phyloP scores from a whole-genome alignment of 2,329 filamentous ascomycete genomes.

The Teratosphaeria epicoccoides region DNA sequence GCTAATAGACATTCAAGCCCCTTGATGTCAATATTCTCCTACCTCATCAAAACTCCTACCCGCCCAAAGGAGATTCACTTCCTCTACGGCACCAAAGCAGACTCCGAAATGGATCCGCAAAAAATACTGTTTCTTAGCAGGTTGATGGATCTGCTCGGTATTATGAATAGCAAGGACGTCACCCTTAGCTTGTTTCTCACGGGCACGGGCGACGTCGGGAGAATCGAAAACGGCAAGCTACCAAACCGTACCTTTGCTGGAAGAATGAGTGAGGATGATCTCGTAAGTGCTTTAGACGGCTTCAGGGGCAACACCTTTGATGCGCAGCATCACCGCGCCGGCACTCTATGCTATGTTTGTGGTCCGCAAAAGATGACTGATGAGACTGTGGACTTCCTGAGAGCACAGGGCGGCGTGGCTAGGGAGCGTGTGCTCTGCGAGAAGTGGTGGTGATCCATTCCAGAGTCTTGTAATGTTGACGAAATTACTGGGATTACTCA shows the following conservation, averaged over 20 bases:
- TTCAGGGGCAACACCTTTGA: conserved; percentile 17
- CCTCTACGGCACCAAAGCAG: conserved; percentile 50
- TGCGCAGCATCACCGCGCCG: conserved; percentile 22
- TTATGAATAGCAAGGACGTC: conserved; percentile 13
- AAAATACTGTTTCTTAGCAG: conserved; percentile 39
- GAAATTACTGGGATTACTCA: too few relatives aligned
- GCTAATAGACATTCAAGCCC: conserved; percentile 39
- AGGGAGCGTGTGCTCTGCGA: conserved; percentile 36
- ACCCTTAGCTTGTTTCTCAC: conserved; percentile 24
- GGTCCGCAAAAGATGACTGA: conserved; percentile 41
- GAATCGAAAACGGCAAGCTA: conserved; percentile 20
- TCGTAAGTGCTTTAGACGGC: conserved; percentile 29
- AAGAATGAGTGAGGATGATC: conserved; percentile 24
- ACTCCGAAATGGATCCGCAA: conserved; percentile 18
- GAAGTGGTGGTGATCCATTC: conserved; percentile 38
- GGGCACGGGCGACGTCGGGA: conserved; percentile 13
- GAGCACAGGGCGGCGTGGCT: conserved; percentile 28
- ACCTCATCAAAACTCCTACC: conserved; percentile 31
- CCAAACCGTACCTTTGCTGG: conserved; percentile 22
- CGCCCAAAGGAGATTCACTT: conserved; percentile 43
- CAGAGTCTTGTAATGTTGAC: too few relatives aligned
- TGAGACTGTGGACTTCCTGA: conserved; percentile 32
- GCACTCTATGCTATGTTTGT: conserved; percentile 38
- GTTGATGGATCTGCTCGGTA: conserved; percentile 25
- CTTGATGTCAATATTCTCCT: conserved; percentile 60